Evolutionary conservation across 2,329 filamentous ascomycete species (phyloP), one percentile per base, ranked within the genome.

Genomic region (Fusarium hainanense): DNA sequence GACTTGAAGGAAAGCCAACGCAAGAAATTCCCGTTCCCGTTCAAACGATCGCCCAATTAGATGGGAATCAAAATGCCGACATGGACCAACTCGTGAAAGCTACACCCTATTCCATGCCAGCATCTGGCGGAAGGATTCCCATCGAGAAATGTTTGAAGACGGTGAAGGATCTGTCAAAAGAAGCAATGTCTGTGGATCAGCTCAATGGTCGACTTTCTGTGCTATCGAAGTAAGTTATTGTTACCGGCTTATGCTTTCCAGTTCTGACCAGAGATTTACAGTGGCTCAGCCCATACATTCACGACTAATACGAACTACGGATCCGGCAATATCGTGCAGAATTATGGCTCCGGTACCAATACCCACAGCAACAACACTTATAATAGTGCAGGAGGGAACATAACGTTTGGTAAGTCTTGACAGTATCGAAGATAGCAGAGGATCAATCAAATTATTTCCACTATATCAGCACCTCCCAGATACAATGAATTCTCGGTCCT

Each of bases 1-100:
- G 32, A 0, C 16, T 37, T 6, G 32, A 37, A 37, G 16, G 32
- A 1, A 34, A 34, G 0, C 2, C 3, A 9, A 3, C 16, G 16
- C 32, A 34, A 10, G 9, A 18, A 0, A 34, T 34, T 16, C 32
- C 32, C 8, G 1, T 1, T 3, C 5, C 16, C 2, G 5, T 34
- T 10, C 32, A 6, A 5, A 34, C 9, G 0, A 0, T 6, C 4
- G 32, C 16, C 9, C 32, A 18, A 6, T 0, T 37, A 0, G 32
- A 37, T 11, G 16, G 0, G 16, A 3, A 11, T 1, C 16, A 37
- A 1, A 3, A 6, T 6, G 32, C 32, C 16, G 32, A 37, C 32
- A 37, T 37, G n/a, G n/a, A n/a, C n/a, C n/a, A n/a, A n/a, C n/a
- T n/a, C n/a, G n/a, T n/a, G n/a, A n/a, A 6, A 18, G 32, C 16